Percentiles rank a stretch among this genome's conserved stretches.
phyloP scores from a whole-genome alignment of 768 basidiomycete species.

The Flagelloscypha sp. region DNA sequence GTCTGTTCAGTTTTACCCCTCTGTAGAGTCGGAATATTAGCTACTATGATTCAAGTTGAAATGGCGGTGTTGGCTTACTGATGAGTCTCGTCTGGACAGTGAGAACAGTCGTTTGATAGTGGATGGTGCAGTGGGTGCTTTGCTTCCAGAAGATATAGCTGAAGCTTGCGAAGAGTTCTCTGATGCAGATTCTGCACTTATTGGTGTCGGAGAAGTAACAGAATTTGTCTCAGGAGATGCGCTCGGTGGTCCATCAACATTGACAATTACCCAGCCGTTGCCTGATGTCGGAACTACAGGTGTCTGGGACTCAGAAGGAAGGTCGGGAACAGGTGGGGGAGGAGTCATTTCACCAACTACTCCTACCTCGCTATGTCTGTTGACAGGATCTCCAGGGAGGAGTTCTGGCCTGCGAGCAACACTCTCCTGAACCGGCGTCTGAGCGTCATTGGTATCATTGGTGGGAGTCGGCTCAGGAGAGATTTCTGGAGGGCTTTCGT shows the following conservation, averaged over 20 bases:
- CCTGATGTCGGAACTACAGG: conserved; percentile 1
- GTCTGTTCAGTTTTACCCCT: no score
- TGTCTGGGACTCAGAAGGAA: conserved; percentile 12
- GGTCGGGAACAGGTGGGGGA: conserved; percentile 13
- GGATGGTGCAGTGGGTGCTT: conserved; percentile 11
- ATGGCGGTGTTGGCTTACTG: background rate
- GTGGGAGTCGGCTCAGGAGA: no score
- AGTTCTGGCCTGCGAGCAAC: no score
- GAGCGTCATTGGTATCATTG: background rate
- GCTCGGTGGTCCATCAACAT: conserved; percentile 37
- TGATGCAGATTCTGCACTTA: conserved; percentile 19
- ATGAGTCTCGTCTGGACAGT: conserved; percentile 10
- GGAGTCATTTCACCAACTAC: conserved; percentile 43
- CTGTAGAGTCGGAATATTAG: no score
- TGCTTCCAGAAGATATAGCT: conserved; percentile 29
- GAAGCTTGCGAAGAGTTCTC: conserved; percentile 16
- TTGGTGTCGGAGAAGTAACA: conserved; percentile 18
- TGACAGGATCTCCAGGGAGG: conserved; percentile 30
- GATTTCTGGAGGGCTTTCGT: conserved; percentile 32
- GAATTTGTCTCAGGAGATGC: conserved; percentile 15
- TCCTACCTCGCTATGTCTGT: conserved; percentile 59
- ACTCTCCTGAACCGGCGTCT: no score
- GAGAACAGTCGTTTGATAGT: conserved; percentile 16
- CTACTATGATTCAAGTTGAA: no score
- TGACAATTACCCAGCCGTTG: conserved; percentile 61